Conservation (phyloP, 345 rosid species). For the Lepidium didymum region DNA sequence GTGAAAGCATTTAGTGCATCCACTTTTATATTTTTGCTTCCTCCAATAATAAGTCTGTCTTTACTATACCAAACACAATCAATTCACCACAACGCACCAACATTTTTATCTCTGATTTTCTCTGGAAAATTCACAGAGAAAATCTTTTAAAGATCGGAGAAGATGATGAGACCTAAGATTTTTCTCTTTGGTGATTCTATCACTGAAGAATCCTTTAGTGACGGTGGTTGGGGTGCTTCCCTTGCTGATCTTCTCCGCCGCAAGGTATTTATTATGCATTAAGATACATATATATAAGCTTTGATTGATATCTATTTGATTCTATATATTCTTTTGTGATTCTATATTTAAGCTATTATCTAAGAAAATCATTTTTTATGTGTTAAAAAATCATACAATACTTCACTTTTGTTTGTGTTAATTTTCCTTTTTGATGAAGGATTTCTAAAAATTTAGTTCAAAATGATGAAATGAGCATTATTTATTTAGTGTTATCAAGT, state of each 20-base stretch:
- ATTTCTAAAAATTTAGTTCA: too few species aligned
- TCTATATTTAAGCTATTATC: too few species aligned
- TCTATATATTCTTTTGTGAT: not conserved
- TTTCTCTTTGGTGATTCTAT: constrained; percentile 88
- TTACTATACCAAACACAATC: not conserved
- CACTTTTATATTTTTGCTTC: not conserved
- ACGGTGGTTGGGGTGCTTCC: constrained; percentile 82
- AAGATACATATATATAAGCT: not conserved
- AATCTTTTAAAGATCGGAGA: not conserved
- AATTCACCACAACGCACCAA: not conserved
- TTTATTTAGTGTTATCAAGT: too few species aligned
- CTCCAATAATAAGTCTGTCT: not conserved
- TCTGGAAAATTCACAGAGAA: not conserved
- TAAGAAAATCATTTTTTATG: too few species aligned
- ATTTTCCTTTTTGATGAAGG: too few species aligned
- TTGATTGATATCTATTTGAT: not conserved
- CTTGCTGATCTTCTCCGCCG: constrained; percentile 75
- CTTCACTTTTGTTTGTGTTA: too few species aligned
- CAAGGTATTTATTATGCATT: constrained; percentile 28
- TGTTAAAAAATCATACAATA: too few species aligned
- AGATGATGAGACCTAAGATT: constrained; percentile 60
- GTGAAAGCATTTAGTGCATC: constrained; percentile 24
- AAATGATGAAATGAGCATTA: too few species aligned
- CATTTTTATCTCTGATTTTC: not conserved
- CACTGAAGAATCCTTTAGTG: constrained; percentile 64